A percentile compares a stretch with the other conserved stretches of the same genome.
These are phyloP conservation scores for Paramecium caudatum DNA, from an alignment of 73 alveolate species.

Conservation along the genomic window DNA sequence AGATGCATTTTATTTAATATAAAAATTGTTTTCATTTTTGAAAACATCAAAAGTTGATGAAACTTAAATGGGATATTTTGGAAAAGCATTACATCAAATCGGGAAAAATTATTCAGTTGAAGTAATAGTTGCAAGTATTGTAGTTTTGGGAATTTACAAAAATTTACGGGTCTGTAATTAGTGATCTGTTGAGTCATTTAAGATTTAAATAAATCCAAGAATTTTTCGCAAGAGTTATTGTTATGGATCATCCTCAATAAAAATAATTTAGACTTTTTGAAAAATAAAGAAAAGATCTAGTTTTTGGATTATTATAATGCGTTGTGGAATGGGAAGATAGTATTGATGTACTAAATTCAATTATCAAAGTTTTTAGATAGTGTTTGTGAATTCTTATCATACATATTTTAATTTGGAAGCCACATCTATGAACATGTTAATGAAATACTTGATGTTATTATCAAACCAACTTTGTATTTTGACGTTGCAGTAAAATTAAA, in stretches of 20 bases:
- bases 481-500: background rate
- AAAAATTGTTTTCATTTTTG: background rate
- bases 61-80: slow-evolving; percentile 27
- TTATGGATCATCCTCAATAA: background rate
- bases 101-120: background rate
- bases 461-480: slow-evolving; percentile 12
- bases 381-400: slow-evolving; percentile 3
- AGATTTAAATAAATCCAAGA: background rate
- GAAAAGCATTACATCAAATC: background rate
- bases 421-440: slow-evolving; percentile 30
- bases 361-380: background rate
- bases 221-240: slow-evolving; percentile 13
- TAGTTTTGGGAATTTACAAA: slow-evolving; percentile 10
- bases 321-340: slow-evolving; percentile 4
- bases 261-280: background rate
- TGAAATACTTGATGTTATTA: slow-evolving; percentile 32
- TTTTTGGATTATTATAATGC: background rate
- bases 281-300: slow-evolving; percentile 22
- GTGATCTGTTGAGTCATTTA: slow-evolving; percentile 9
- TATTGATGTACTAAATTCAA: background rate
- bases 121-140: background rate
- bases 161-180: slow-evolving; percentile 5
- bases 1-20: slow-evolving; percentile 20
- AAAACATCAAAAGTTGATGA: background rate
- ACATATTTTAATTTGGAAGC: background rate